phyloP scores from a whole-genome alignment of 306 rosid genomes.

The Casuarina glauca region DNA sequence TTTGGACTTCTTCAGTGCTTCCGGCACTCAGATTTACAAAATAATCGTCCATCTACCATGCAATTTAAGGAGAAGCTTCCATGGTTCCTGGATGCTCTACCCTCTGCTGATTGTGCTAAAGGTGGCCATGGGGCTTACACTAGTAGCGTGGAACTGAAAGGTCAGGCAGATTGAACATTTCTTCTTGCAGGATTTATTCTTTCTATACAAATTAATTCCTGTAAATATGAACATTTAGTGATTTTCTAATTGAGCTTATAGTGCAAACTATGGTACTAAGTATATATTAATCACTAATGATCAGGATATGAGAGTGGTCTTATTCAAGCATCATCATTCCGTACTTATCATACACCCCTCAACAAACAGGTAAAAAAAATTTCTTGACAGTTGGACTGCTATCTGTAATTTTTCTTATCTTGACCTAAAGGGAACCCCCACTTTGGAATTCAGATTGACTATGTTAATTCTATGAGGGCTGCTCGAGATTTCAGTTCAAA shows the following conservation, averaged over 20 bases:
- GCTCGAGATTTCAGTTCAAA: constrained; percentile 88
- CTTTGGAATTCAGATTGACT: constrained; percentile 58
- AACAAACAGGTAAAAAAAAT: constrained; percentile 73
- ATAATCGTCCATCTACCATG: constrained; percentile 75
- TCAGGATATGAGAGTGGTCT: constrained; percentile 74
- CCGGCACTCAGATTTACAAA: constrained; percentile 69
- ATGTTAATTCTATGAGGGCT: constrained; percentile 89
- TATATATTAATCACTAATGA: constrained; percentile 16
- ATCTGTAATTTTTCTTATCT: constrained; percentile 15
- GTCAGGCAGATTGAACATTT: constrained; percentile 42
- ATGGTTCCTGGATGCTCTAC: constrained; percentile 91
- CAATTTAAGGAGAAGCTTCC: constrained; percentile 92
- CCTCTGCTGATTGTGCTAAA: constrained; percentile 98
- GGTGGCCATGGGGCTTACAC: constrained; percentile 99
- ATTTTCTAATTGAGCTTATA: background rate
- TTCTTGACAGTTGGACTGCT: constrained; percentile 16
- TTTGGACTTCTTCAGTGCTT: constrained; percentile 67
- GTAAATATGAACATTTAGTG: background rate
- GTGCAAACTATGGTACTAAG: constrained; percentile 19
- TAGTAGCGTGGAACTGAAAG: constrained; percentile 88
- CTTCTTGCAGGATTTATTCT: constrained; percentile 22
- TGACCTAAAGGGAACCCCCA: constrained; percentile 27
- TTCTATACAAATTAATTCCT: constrained; percentile 12
- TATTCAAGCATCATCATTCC: constrained; percentile 89
- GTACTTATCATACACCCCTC: constrained; percentile 94